Base-by-base conservation (phyloP, 2,329 filamentous ascomycete species). In the Neonectria punicea region DNA sequence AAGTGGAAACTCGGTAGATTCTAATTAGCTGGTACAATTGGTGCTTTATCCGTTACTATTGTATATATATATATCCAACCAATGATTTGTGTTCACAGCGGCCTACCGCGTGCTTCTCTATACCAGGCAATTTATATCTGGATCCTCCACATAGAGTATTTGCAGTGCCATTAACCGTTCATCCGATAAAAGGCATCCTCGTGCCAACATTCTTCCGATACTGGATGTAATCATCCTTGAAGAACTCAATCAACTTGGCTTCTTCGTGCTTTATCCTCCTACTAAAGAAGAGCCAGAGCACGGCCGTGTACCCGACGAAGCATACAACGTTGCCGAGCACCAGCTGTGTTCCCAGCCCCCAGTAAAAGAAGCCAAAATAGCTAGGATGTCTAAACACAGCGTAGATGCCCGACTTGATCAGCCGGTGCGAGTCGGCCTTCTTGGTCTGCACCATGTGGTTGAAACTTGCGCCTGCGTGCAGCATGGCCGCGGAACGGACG, bases 341-440 rank as follows among this genome's bases (percentile, higher is more conserved):
- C 47, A 98, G 76, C 83, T 99, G 96, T 13, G 94, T 97, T 5
- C 96, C 96, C n/a, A 98, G 76, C 0, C 93, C 93, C 95, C 95
- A 99, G 90, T 94, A 98, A 80, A 97, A 99, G 83, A 98, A 99
- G 4, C 95, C 96, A 82, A 98, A 98, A 80, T 99, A 99, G 64
- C 92, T 92, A 13, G 96, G 96, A 79, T 99, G 96, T 25, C 96
- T 85, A 57, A 97, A 82, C 49, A 86, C 78, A 8, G 83, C 82
- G 78, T 98, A 99, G 36, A 98, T 82, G 1, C 96, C 96, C 30
- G 83, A 84, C 0, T 92, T 97, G 3, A 99, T 92, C n/a, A 99
- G 86, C 51, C 84, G 84, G 78, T 99, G 96, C 1, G 88, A 89
- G 8, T 80, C 78, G 4, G 89, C 86, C 74, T 89, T 91, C 67